Conservation (phyloP, 257 asterid species). For the Sherardia arvensis region DNA sequence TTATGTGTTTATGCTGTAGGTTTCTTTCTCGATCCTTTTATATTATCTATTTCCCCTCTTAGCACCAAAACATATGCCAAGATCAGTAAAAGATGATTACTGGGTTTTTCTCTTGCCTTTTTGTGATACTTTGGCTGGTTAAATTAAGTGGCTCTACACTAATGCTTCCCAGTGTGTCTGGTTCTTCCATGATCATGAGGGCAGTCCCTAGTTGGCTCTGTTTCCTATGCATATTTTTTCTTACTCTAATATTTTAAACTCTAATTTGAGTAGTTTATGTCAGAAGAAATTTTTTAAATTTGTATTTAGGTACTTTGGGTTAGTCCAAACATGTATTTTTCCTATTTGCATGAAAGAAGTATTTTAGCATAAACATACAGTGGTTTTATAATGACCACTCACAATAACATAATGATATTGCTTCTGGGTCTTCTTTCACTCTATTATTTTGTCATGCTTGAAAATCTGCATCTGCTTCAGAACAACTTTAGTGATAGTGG, state of each 20-base stretch:
- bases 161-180: not conserved
- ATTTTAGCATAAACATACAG: not conserved
- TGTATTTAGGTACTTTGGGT: not conserved
- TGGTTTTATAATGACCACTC: not conserved
- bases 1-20: not conserved
- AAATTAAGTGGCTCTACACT: not conserved
- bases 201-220: not conserved
- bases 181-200: not conserved
- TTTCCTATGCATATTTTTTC: not conserved
- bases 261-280: not conserved
- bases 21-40: not conserved
- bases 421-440: not conserved
- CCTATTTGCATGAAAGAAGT: not conserved
- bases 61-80: not conserved
- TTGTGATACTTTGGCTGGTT: not conserved
- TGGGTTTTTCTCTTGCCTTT: not conserved
- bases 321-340: not conserved
- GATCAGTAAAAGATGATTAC: not conserved
- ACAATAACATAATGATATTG: not conserved
- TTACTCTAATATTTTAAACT: not conserved
- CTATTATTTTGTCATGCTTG: slow-evolving; percentile 1
- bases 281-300: not conserved
- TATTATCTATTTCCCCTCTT: not conserved
- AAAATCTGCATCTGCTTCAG: not conserved
- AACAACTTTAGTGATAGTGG: not conserved